A percentile compares a stretch with the other conserved stretches of the same genome.
These are phyloP conservation scores for Dendrobium officinale DNA, from an alignment of 106 monocot species.

Conservation along the genomic window DNA sequence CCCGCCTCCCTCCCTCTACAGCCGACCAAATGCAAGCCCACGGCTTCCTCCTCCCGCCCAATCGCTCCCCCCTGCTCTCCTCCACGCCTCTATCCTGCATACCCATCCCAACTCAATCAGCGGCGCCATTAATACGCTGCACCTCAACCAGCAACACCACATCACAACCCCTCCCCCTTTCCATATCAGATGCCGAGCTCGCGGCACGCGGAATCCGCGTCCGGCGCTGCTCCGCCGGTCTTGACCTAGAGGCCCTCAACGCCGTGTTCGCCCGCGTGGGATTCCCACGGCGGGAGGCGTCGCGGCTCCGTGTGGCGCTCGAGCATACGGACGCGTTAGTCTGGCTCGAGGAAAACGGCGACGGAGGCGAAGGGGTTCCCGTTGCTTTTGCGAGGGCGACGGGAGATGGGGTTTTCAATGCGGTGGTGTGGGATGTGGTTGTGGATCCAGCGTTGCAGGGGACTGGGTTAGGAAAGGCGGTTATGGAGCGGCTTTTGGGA, in stretches of 20 bases:
- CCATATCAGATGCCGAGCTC: conserved; percentile 68
- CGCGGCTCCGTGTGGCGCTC: conserved; percentile 48
- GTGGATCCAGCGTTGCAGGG: conserved; percentile 90
- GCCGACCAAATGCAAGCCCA: neutral
- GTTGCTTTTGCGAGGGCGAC: conserved; percentile 84
- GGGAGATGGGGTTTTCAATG: conserved; percentile 95
- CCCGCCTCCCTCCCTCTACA: neutral
- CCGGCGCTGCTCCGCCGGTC: conserved; percentile 42
- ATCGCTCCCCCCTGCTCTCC: neutral
- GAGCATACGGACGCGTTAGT: conserved; percentile 56
- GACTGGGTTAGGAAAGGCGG: conserved; percentile 75
- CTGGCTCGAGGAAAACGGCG: conserved; percentile 34
- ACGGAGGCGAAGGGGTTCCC: conserved; percentile 16
- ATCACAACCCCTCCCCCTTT: conserved; percentile 9
- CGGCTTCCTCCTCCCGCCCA: neutral
- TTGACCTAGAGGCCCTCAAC: conserved; percentile 66
- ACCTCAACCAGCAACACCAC: neutral
- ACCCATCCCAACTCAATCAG: neutral
- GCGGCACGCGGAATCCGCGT: conserved; percentile 62
- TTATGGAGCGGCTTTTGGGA: conserved; percentile 75
- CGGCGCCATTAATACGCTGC: neutral
- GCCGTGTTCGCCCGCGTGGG: conserved; percentile 75
- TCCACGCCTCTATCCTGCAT: neutral
- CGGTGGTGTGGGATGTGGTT: conserved; percentile 98
- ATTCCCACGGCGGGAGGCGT: conserved; percentile 84